Conservation (phyloP, 768 basidiomycete genomes). For the Termitomyces sp. region DNA sequence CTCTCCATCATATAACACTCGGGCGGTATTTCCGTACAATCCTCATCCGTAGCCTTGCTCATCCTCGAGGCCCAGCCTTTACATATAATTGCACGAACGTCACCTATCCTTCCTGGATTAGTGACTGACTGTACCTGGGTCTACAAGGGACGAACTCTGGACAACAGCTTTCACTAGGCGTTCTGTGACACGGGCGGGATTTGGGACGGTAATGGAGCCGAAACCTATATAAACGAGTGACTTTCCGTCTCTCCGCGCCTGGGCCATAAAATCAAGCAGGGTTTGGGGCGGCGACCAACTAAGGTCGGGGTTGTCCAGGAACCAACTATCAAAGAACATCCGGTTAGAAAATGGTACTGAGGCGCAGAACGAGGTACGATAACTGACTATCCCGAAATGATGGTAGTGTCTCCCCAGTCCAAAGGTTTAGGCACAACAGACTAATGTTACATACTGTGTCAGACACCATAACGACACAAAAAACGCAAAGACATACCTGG, state of each 20-base stretch:
- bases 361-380: neutral
- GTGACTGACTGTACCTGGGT: neutral
- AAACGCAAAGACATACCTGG: slow-evolving; percentile 26
- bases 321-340: slow-evolving; percentile 44
- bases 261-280: slow-evolving; percentile 50
- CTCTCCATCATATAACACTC: slow-evolving; percentile 58
- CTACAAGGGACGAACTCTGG: slow-evolving; percentile 38
- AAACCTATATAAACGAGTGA: slow-evolving; percentile 72
- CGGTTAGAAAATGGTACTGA: neutral
- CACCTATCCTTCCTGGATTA: slow-evolving; percentile 31
- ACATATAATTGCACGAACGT: slow-evolving; percentile 62
- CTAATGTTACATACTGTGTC: slow-evolving; percentile 14
- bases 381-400: slow-evolving; percentile 54
- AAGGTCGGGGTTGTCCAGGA: slow-evolving; percentile 58
- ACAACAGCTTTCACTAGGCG: slow-evolving; percentile 58
- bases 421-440: slow-evolving; percentile 68
- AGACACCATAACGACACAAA: neutral
- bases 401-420: slow-evolving; percentile 61
- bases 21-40: slow-evolving; percentile 43
- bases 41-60: slow-evolving; percentile 30
- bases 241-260: slow-evolving; percentile 51
- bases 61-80: slow-evolving; percentile 66
- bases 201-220: slow-evolving; percentile 64
- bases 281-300: slow-evolving; percentile 51
- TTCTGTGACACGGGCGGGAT: slow-evolving; percentile 50